These are phyloP conservation scores for Mortierella sp. DNA, from an alignment of 371 early-diverging fungal species.

Conservation along the genomic window DNA sequence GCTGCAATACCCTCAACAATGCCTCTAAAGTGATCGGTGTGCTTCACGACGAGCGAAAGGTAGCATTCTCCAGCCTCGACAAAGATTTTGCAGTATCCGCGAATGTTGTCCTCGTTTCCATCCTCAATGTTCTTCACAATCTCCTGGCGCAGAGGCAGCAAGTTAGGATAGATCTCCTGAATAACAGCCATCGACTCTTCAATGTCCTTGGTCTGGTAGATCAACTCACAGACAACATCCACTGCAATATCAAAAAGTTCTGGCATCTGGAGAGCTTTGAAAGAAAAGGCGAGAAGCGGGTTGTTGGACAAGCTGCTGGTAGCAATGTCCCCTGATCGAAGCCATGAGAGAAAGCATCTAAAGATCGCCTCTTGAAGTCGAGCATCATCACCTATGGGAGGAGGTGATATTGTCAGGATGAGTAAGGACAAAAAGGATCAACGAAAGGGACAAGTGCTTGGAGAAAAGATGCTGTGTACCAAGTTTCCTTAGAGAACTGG, in stretches of 20 bases:
- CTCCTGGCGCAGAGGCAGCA: slow-evolving; percentile 61
- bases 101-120: slow-evolving; percentile 74
- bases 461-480: too few species aligned
- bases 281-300: slow-evolving; percentile 78
- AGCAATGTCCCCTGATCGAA: slow-evolving; percentile 84
- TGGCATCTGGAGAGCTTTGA: slow-evolving; percentile 74
- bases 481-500: too few species aligned
- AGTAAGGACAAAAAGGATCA: neutral
- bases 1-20: slow-evolving; percentile 81
- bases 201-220: slow-evolving; percentile 78
- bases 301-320: slow-evolving; percentile 69
- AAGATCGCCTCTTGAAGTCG: slow-evolving; percentile 74
- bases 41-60: slow-evolving; percentile 72
- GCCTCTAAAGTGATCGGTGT: slow-evolving; percentile 70
- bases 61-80: slow-evolving; percentile 90
- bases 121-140: slow-evolving; percentile 58
- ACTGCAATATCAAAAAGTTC: slow-evolving; percentile 85
- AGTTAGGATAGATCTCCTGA: slow-evolving; percentile 71
- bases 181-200: slow-evolving; percentile 63
- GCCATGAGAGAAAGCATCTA: slow-evolving; percentile 84
- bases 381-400: slow-evolving; percentile 61
- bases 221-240: slow-evolving; percentile 85
- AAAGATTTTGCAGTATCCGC: slow-evolving; percentile 84
- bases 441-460: too few species aligned
- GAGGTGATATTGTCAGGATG: too few species aligned